Percentiles rank a stretch among this genome's conserved stretches.
phyloP scores from a whole-genome alignment of 2,329 filamentous ascomycete species.

The Boeremia exigua region DNA sequence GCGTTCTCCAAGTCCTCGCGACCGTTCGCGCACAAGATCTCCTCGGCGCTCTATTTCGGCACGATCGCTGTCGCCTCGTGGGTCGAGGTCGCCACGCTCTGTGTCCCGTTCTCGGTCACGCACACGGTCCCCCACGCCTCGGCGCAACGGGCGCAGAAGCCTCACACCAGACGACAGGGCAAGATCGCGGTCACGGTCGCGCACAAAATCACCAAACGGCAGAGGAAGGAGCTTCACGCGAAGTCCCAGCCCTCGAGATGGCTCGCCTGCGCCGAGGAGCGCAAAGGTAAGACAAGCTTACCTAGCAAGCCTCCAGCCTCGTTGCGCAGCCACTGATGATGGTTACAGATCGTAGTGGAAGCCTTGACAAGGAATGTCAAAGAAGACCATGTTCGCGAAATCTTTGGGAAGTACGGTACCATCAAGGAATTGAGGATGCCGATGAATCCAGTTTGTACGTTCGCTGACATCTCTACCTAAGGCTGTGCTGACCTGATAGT shows the following conservation, averaged over 20 bases:
- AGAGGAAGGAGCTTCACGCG: slow-evolving; percentile 44
- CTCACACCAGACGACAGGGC: slow-evolving; percentile 37
- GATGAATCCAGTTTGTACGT: slow-evolving; percentile 81
- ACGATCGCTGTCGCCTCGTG: slow-evolving; percentile 40
- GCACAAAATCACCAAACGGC: slow-evolving; percentile 33
- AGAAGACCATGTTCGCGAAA: slow-evolving; percentile 84
- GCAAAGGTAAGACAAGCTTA: slow-evolving; percentile 41
- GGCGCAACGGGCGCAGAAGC: slow-evolving; percentile 48
- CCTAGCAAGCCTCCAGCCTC: slow-evolving; percentile 1
- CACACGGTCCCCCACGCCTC: slow-evolving; percentile 29
- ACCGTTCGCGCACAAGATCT: slow-evolving; percentile 48
- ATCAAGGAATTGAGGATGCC: slow-evolving; percentile 90
- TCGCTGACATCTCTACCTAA: neutral
- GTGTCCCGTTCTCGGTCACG: slow-evolving; percentile 40
- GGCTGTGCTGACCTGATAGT: slow-evolving; percentile 57
- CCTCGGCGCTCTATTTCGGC: slow-evolving; percentile 30
- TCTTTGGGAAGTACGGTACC: slow-evolving; percentile 85
- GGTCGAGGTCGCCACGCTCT: slow-evolving; percentile 49
- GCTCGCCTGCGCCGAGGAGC: slow-evolving; percentile 44
- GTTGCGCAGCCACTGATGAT: slow-evolving; percentile 10
- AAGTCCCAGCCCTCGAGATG: slow-evolving; percentile 44
- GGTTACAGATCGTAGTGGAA: slow-evolving; percentile 84
- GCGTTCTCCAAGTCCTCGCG: slow-evolving; percentile 48
- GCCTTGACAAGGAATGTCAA: slow-evolving; percentile 95
- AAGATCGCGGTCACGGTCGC: slow-evolving; percentile 32